Evolutionary conservation across 257 asterid species (phyloP).

Genomic region (Coffea eugenioides): DNA sequence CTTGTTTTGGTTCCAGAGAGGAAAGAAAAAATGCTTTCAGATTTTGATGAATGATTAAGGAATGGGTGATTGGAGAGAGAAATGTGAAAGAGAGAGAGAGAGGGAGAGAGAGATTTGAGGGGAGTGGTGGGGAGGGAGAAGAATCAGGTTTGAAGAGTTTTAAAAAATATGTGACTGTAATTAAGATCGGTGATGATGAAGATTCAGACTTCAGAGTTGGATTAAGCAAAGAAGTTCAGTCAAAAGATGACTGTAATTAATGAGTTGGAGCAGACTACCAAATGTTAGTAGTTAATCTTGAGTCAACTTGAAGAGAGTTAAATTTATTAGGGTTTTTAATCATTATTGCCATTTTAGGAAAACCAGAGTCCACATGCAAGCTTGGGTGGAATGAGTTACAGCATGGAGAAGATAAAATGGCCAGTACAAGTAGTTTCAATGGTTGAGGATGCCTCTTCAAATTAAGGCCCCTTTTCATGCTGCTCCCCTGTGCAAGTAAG

Average conservation of each 20-base stretch:
- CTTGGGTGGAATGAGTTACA: background rate
- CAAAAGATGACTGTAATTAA: slow-evolving; percentile 37
- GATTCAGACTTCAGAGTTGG: slow-evolving; percentile 32
- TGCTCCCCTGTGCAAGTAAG: background rate
- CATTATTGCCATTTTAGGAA: background rate
- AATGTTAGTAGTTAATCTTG: background rate
- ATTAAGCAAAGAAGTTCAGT: slow-evolving; percentile 24
- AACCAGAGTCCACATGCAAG: background rate
- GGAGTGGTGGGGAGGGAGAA: slow-evolving; percentile 30
- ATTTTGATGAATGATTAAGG: slow-evolving; percentile 33
- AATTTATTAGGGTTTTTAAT: slow-evolving; percentile 3
- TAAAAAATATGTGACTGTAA: background rate
- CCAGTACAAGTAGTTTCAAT: background rate
- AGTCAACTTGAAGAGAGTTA: background rate
- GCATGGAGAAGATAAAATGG: background rate
- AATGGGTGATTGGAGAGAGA: slow-evolving; percentile 47
- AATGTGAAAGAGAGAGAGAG: slow-evolving; percentile 21
- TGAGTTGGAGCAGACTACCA: slow-evolving; percentile 10
- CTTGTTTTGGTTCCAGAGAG: slow-evolving; percentile 25
- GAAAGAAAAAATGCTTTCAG: slow-evolving; percentile 15
- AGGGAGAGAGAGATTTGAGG: slow-evolving; percentile 34
- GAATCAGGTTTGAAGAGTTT: slow-evolving; percentile 37
- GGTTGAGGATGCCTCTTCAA: background rate
- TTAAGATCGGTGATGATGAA: slow-evolving; percentile 20
- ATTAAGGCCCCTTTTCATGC: slow-evolving; percentile 1